Evolutionary conservation across 805 yeast genomes (phyloP), one percentile per base, ranked within the genome.

Genomic region (Deakozyma indianensis): DNA sequence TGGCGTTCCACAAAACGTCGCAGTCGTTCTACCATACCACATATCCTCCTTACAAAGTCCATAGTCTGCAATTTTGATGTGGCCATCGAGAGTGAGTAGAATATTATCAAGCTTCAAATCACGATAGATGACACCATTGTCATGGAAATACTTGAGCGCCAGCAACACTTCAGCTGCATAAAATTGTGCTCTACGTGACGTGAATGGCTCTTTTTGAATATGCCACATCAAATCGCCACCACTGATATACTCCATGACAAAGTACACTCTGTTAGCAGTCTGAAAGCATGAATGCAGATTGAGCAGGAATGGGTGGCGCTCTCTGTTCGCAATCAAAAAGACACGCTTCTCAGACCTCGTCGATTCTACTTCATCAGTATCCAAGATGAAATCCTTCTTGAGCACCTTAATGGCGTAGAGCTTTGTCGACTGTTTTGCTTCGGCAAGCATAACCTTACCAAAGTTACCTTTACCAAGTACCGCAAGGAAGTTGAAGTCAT

Each of bases 151-250:
- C 60, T 90, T 83, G 60, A 92, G 70, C 0, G 94, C 97, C 45
- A 92, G 66, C 51, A 90, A 69, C 2, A 92, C 96, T 62, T 92
- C 98, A 35, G 96, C 94, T 1, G 98, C 97, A 62, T 92, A 92
- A 60, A 88, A 92, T 64, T 92, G 94, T 7, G 98, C 99, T 54
- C 96, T 74, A 53, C 83, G 77, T 16, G 88, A 81, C 1, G 95
- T 79, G 58, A 92, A 83, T 56, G 90, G 74, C 48, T 83, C 83
- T 57, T 86, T 85, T 64, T 92, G 98, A 56, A 92, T 94, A 62
- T 92, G 99, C 94, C 96, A 88, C 98, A 92, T 92, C 58, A 92
- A 73, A 67, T 92, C 99, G 62, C 99, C 99, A 48, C 98, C 99
- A 20, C 94, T 80, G 44, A 92, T 81, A 59, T 87, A 92, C 63